These are phyloP conservation scores for Delitschia confertaspora DNA, from an alignment of 495 filamentous ascomycete genomes.

Conservation along the genomic window DNA sequence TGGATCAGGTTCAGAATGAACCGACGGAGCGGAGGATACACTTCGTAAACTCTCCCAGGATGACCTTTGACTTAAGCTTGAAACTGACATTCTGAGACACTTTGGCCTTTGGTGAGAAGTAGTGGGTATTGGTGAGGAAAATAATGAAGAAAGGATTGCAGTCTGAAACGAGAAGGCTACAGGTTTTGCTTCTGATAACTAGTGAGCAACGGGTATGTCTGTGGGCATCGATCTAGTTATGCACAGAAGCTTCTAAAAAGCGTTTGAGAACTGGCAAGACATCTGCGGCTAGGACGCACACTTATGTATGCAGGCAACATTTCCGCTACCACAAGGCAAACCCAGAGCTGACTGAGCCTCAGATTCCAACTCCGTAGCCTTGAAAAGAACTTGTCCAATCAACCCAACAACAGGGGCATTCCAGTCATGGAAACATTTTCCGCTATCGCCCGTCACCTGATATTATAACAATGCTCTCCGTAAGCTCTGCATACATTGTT, in stretches of 20 bases:
- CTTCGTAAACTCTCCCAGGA: constrained; percentile 18
- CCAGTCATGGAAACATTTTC: background rate
- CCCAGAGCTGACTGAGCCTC: constrained; percentile 21
- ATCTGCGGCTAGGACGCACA: too few species aligned
- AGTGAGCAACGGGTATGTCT: too few species aligned
- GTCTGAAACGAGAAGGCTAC: too few species aligned
- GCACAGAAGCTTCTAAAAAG: too few species aligned
- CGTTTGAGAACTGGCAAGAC: too few species aligned
- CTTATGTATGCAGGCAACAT: too few species aligned
- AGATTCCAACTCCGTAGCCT: background rate
- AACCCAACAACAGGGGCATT: constrained; percentile 4
- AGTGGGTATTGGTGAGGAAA: background rate
- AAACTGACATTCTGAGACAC: constrained; percentile 16
- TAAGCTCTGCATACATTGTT: constrained; percentile 2
- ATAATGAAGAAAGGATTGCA: too few species aligned
- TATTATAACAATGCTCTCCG: constrained; percentile 1
- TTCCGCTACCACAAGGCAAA: too few species aligned
- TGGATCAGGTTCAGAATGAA: constrained; percentile 8
- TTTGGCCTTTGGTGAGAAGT: too few species aligned
- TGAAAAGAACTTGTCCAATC: background rate
- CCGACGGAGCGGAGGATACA: constrained; percentile 1
- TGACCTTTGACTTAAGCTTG: constrained; percentile 10
- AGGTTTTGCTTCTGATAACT: too few species aligned
- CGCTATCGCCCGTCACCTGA: constrained; percentile 1
- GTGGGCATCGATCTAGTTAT: too few species aligned